These are phyloP conservation scores for Lumnitzera racemosa DNA, from an alignment of 345 rosid species.

Conservation along the genomic window DNA sequence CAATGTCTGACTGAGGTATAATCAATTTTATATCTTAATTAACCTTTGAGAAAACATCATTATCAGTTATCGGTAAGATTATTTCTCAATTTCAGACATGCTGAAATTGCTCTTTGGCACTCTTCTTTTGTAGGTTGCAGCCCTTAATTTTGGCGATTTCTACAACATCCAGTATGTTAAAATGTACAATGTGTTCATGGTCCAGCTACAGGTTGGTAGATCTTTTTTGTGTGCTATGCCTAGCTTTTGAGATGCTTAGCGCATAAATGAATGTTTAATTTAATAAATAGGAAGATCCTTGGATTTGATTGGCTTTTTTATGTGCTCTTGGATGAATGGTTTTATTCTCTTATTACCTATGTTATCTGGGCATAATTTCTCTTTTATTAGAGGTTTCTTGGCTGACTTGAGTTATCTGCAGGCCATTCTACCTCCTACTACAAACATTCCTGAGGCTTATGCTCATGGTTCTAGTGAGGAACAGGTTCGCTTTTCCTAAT, in stretches of 20 bases:
- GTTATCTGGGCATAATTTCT: conserved; percentile 1
- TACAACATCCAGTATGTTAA: conserved; percentile 72
- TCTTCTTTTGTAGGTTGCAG: conserved; percentile 63
- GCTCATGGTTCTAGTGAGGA: conserved; percentile 81
- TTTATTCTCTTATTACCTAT: background rate
- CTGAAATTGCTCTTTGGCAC: conserved; percentile 2
- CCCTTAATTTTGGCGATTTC: conserved; percentile 84
- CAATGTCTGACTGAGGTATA: conserved; percentile 95
- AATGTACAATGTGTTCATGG: conserved; percentile 74
- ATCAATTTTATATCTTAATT: background rate
- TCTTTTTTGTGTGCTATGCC: background rate
- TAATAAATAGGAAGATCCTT: background rate
- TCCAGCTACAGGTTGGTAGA: conserved; percentile 67
- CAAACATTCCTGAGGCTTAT: conserved; percentile 92
- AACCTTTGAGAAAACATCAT: background rate
- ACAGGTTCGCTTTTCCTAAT: conserved; percentile 40
- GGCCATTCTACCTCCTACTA: conserved; percentile 69
- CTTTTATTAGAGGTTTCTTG: background rate
- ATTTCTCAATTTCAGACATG: conserved; percentile 4
- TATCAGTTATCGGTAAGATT: no score
- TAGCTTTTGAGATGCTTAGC: conserved; percentile 1
- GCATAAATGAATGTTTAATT: background rate
- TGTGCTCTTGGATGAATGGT: background rate
- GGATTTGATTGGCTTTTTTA: background rate
- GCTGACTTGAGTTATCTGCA: conserved; percentile 16